Percentiles rank a stretch among this genome's conserved stretches.
These are phyloP conservation scores for Lolium multiflorum DNA, from an alignment of 176 grass and related monocot genomes.

Conservation along the genomic window DNA sequence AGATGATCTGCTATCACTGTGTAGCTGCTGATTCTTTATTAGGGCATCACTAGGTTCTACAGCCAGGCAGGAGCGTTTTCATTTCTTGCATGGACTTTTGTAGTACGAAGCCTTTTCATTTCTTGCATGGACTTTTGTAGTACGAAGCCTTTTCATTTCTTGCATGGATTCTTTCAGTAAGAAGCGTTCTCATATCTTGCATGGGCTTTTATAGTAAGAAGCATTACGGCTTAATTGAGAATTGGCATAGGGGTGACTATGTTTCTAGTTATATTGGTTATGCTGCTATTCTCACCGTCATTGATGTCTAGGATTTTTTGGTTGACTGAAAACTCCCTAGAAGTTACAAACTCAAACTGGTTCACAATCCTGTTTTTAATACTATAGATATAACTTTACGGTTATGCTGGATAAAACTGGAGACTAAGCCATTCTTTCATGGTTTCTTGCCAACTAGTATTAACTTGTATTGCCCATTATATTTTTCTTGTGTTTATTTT, in stretches of 20 bases:
- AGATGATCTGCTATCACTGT: neutral
- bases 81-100: neutral
- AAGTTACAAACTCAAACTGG: neutral
- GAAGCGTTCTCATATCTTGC: neutral
- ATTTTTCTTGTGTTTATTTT: neutral
- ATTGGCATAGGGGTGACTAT: neutral
- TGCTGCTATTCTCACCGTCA: constrained; percentile 18
- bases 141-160: neutral
- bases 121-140: neutral
- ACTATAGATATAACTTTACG: neutral
- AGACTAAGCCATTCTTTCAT: constrained; percentile 15
- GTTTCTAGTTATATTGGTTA: neutral
- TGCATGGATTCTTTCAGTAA: neutral
- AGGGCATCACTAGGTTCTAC: constrained; percentile 2
- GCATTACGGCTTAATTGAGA: neutral
- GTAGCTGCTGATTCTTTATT: neutral
- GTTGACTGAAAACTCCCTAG: neutral
- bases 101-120: no score
- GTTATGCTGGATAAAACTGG: constrained; percentile 8
- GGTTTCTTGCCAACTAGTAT: neutral
- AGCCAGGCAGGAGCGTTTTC: neutral
- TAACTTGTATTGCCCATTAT: neutral
- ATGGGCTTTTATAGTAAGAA: neutral
- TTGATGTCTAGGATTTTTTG: neutral
- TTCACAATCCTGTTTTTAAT: neutral